Conservation (phyloP, 1,284 basidiomycete genomes). For the Laetiporus sulphureus region DNA sequence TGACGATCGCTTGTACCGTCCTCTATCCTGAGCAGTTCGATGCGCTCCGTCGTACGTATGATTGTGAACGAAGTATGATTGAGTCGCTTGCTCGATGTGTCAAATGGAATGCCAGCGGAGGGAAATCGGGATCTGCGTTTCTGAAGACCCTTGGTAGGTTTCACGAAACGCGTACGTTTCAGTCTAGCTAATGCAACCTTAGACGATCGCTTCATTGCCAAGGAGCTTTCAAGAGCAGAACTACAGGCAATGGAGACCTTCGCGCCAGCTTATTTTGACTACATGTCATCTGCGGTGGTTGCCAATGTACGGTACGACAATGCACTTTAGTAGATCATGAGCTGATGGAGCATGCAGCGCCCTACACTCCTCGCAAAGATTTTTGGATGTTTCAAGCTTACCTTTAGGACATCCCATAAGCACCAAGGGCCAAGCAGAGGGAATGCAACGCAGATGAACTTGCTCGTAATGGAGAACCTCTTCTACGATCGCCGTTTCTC, state of each 20-base stretch:
- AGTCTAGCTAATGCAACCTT: constrained; percentile 6
- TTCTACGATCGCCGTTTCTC: constrained; percentile 89
- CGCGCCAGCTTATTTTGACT: constrained; percentile 96
- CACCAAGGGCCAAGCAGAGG: constrained; percentile 56
- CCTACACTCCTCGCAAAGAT: constrained; percentile 95
- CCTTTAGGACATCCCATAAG: constrained; percentile 79
- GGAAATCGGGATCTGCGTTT: constrained; percentile 96
- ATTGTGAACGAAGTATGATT: constrained; percentile 90
- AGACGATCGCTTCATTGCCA: constrained; percentile 99
- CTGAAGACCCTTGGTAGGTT: constrained; percentile 83
- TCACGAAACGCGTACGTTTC: neutral
- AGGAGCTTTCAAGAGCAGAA: constrained; percentile 90
- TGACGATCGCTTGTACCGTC: constrained; percentile 93
- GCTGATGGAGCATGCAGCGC: constrained; percentile 44
- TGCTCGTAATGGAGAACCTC: constrained; percentile 97
- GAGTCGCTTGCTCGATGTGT: constrained; percentile 92
- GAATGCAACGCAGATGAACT: constrained; percentile 88
- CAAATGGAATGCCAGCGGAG: constrained; percentile 94
- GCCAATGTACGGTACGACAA: constrained; percentile 51
- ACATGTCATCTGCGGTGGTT: constrained; percentile 84
- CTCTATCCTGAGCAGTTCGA: constrained; percentile 98
- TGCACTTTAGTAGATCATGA: neutral
- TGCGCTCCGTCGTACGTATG: constrained; percentile 85
- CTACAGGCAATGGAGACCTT: constrained; percentile 95
- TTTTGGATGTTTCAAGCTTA: constrained; percentile 96